Percentiles rank a stretch among this genome's conserved stretches.
Evolutionary conservation across 768 basidiomycete species (phyloP).

Genomic region (Lactifluus piperatus): DNA sequence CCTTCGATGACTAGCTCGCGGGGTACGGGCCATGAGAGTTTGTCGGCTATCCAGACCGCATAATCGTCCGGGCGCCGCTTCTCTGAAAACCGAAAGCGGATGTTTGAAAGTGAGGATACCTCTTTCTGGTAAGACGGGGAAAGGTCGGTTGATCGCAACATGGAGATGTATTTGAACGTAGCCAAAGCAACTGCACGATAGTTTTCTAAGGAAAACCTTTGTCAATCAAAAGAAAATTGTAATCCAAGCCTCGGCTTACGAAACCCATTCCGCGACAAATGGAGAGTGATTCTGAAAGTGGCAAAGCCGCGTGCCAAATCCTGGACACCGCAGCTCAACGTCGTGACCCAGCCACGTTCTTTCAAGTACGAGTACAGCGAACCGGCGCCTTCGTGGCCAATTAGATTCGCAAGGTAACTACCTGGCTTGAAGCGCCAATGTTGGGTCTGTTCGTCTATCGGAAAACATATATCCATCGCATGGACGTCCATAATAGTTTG

Average conservation of each 20-base stretch:
- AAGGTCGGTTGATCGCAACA: constrained; percentile 54
- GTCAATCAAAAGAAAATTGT: constrained; percentile 6
- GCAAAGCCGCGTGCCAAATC: constrained; percentile 75
- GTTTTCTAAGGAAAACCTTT: constrained; percentile 42
- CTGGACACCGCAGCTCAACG: constrained; percentile 61
- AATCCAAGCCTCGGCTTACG: constrained; percentile 38
- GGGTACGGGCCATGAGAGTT: constrained; percentile 77
- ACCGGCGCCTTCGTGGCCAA: constrained; percentile 90
- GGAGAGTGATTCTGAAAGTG: constrained; percentile 76
- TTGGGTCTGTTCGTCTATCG: constrained; percentile 62
- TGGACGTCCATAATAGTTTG: constrained; percentile 87
- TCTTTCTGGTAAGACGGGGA: constrained; percentile 70
- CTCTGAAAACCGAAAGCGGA: constrained; percentile 81
- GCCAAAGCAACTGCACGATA: constrained; percentile 62
- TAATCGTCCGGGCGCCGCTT: constrained; percentile 75
- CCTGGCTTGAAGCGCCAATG: constrained; percentile 75
- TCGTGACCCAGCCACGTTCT: constrained; percentile 77
- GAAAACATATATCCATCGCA: constrained; percentile 74
- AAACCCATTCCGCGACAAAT: constrained; percentile 81
- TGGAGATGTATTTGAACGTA: constrained; percentile 70
- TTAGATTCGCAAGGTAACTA: constrained; percentile 66
- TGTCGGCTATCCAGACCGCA: constrained; percentile 64
- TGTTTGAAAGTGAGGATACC: constrained; percentile 56
- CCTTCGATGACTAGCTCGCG: constrained; percentile 65
- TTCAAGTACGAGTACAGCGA: constrained; percentile 89